Conservation (phyloP, 129 eudicot genomes). For the Helianthus tuberosus region DNA sequence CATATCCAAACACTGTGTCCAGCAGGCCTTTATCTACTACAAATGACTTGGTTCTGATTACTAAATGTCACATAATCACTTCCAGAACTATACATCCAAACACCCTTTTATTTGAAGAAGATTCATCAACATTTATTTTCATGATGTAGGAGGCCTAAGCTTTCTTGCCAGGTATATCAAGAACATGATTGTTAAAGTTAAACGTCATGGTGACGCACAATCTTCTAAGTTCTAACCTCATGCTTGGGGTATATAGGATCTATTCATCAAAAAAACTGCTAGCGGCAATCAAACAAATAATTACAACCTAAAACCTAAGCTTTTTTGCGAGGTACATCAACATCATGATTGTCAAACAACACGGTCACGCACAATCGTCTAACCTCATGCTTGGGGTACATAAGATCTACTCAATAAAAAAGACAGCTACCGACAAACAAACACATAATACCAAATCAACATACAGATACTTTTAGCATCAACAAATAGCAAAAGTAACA, state of each 20-base stretch:
- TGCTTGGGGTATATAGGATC: neutral
- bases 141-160: neutral
- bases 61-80: constrained; percentile 5
- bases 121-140: neutral
- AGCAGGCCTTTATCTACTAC: neutral
- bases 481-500: neutral
- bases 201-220: neutral
- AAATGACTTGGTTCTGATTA: neutral
- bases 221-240: neutral
- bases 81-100: neutral
- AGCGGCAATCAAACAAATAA: constrained; percentile 2
- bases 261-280: neutral
- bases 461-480: neutral
- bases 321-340: neutral
- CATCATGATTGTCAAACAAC: no score
- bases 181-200: neutral
- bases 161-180: neutral
- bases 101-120: neutral
- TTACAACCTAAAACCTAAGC: neutral
- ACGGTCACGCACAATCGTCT: neutral
- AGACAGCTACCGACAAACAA: neutral
- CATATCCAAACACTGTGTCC: neutral
- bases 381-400: neutral
- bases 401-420: neutral
- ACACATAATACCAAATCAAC: neutral